Conservation (phyloP, 116 monocot species). For the Dioscorea cayenensis region DNA sequence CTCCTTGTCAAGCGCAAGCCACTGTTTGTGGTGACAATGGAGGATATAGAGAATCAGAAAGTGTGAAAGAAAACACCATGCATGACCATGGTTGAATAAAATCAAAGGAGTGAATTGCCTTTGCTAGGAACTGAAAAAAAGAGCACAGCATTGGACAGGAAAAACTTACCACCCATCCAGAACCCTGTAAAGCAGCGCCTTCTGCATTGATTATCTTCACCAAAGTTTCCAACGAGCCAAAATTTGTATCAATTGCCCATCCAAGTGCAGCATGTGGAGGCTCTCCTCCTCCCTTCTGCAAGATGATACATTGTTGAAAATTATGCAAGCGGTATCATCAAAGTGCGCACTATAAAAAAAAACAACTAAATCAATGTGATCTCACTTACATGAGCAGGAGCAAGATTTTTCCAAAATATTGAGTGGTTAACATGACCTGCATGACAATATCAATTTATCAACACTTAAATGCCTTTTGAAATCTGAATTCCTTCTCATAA, state of each 20-base stretch:
- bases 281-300: constrained; percentile 94
- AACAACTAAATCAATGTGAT: background rate
- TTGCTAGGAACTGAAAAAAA: background rate
- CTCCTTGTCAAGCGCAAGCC: constrained; percentile 91
- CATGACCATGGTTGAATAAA: background rate
- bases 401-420: constrained; percentile 94
- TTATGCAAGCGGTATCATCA: background rate
- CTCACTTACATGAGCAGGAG: constrained; percentile 47
- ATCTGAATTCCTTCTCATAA: background rate
- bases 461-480: background rate
- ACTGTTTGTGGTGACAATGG: constrained; percentile 25
- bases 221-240: constrained; percentile 65
- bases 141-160: background rate
- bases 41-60: background rate
- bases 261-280: constrained; percentile 77
- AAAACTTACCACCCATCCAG: constrained; percentile 94
- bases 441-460: constrained; percentile 1
- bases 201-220: constrained; percentile 67
- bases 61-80: background rate
- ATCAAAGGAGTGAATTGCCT: background rate
- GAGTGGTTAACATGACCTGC: constrained; percentile 96
- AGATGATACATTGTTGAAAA: background rate
- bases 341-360: background rate
- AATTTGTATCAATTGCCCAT: constrained; percentile 83
- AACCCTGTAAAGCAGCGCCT: constrained; percentile 95